Evolutionary conservation across 192 early-diverging fungal genomes (phyloP).

Genomic region (Entrophospora sp.): DNA sequence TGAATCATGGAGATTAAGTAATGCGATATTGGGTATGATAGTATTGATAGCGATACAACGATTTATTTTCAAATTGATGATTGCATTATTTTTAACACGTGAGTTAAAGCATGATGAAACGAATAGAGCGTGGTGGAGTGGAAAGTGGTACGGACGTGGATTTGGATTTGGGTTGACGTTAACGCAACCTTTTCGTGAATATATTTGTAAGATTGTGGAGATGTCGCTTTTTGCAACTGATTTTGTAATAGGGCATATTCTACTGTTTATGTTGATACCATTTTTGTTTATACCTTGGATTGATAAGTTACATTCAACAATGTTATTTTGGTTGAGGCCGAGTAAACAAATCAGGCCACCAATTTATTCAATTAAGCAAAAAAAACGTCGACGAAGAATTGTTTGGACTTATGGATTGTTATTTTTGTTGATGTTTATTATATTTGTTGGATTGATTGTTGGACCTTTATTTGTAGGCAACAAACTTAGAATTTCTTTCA

Average conservation of each 20-base stretch:
- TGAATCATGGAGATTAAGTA: conserved; percentile 55
- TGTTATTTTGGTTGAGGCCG: conserved; percentile 80
- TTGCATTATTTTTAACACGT: conserved; percentile 61
- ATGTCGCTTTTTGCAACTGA: conserved; percentile 73
- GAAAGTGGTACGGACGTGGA: conserved; percentile 69
- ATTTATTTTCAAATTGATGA: conserved; percentile 59
- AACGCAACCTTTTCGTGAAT: conserved; percentile 71
- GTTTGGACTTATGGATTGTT: conserved; percentile 62
- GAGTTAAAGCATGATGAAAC: conserved; percentile 79
- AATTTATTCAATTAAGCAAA: conserved; percentile 60
- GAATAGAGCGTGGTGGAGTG: conserved; percentile 84
- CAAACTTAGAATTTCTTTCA: conserved; percentile 3
- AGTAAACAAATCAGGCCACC: conserved; percentile 69
- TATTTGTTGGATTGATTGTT: conserved; percentile 57
- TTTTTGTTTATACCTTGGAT: conserved; percentile 65
- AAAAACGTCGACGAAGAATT: conserved; percentile 49
- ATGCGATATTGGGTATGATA: conserved; percentile 59
- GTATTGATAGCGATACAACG: conserved; percentile 58
- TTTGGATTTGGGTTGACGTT: conserved; percentile 51
- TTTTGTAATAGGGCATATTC: conserved; percentile 67
- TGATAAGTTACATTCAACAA: conserved; percentile 65
- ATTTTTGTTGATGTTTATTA: conserved; percentile 50
- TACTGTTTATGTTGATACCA: conserved; percentile 65
- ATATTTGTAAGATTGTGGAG: conserved; percentile 76
- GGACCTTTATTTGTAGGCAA: conserved; percentile 46